Percentiles rank a stretch among this genome's conserved stretches.
phyloP scores from a whole-genome alignment of 768 basidiomycete genomes.

The Tephrocybe sp. region DNA sequence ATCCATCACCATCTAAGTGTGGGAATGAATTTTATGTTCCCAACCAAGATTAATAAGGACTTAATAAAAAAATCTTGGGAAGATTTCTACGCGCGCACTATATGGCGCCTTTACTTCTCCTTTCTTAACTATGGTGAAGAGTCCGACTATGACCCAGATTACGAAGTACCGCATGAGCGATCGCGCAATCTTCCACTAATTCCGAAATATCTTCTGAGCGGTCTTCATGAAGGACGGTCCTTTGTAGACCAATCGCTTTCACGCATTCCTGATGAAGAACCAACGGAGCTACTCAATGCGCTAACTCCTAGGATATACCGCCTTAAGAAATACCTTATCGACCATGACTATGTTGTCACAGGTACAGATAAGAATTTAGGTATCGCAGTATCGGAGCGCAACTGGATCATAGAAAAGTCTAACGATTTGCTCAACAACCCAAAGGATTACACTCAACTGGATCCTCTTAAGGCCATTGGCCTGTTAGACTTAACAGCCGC shows the following conservation, averaged over 20 bases:
- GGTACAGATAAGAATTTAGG: constrained; percentile 28
- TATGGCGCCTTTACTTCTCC: constrained; percentile 12
- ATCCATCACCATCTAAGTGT: constrained; percentile 15
- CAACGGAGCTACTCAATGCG: background rate
- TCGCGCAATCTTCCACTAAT: background rate
- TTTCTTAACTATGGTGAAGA: background rate
- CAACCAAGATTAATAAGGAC: background rate
- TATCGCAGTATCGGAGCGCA: constrained; percentile 18
- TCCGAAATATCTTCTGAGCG: constrained; percentile 19
- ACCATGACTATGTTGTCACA: constrained; percentile 23
- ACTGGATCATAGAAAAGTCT: constrained; percentile 23
- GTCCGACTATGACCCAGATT: constrained; percentile 23
- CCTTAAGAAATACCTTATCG: constrained; percentile 14
- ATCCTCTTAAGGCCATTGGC: no score
- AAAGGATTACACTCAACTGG: constrained; percentile 6
- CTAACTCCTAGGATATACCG: constrained; percentile 9
- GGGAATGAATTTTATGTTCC: constrained; percentile 22
- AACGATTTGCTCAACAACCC: constrained; percentile 5
- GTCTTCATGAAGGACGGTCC: constrained; percentile 11
- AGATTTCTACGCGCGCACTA: constrained; percentile 18
- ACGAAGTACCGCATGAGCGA: constrained; percentile 12
- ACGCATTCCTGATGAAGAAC: constrained; percentile 15
- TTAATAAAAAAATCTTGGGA: constrained; percentile 15
- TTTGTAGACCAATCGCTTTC: constrained; percentile 16
- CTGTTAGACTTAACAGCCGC: no score